phyloP scores from a whole-genome alignment of 768 basidiomycete species.

The Russula ochroleuca region DNA sequence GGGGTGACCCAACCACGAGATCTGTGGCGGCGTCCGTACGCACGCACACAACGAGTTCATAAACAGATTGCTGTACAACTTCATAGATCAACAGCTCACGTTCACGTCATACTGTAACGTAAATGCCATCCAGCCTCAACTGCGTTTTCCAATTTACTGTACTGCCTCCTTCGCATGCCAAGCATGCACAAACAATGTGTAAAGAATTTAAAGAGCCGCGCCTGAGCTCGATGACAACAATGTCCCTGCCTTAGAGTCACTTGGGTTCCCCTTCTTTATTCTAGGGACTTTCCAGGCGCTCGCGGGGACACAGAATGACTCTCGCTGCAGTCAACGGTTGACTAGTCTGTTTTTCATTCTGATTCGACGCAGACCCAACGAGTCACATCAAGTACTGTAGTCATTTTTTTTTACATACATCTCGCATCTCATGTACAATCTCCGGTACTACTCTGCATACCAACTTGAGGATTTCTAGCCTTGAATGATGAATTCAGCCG shows the following conservation, averaged over 20 bases:
- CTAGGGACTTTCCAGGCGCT: conserved; percentile 30
- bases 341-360: conserved; percentile 17
- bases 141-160: not conserved
- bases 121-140: not conserved
- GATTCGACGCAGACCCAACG: conserved; percentile 25
- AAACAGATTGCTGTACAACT: no score
- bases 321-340: conserved; percentile 27
- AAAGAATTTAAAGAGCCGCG: not conserved
- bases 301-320: conserved; percentile 30
- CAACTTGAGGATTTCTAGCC: not conserved
- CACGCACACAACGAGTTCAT: not conserved
- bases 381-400: conserved; percentile 18
- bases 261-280: conserved; percentile 28
- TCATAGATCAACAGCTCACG: not conserved
- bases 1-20: not conserved
- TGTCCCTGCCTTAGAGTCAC: conserved; percentile 33
- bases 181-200: conserved; percentile 24
- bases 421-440: conserved; percentile 2
- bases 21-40: not conserved
- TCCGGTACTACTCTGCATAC: not conserved
- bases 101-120: not conserved
- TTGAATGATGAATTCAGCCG: not conserved
- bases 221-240: not conserved
- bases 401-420: not conserved
- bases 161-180: not conserved